phyloP scores from a whole-genome alignment of 345 rosid species.

The Moringa oleifera region DNA sequence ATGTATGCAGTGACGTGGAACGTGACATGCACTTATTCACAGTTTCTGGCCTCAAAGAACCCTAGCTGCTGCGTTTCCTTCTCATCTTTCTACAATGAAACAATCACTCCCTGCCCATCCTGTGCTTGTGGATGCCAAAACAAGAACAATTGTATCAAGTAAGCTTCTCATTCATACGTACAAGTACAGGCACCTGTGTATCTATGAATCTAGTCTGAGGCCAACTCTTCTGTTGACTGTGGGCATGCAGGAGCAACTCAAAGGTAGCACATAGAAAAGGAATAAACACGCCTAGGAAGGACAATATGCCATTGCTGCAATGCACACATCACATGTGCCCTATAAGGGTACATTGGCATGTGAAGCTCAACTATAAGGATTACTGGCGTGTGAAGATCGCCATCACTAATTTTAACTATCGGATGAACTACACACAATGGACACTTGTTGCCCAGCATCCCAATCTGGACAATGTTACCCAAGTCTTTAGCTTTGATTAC shows the following conservation, averaged over 20 bases:
- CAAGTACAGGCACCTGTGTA: no score
- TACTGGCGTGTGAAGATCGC: constrained; percentile 64
- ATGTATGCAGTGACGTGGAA: constrained; percentile 76
- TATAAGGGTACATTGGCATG: constrained; percentile 58
- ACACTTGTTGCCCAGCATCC: constrained; percentile 69
- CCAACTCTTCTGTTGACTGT: no score
- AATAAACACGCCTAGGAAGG: constrained; percentile 50
- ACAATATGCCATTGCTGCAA: constrained; percentile 48
- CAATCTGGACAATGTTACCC: constrained; percentile 50
- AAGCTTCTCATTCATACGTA: constrained; percentile 35
- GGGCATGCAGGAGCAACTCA: constrained; percentile 43
- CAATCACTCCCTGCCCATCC: constrained; percentile 61
- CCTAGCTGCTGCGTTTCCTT: constrained; percentile 82
- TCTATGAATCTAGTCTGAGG: no score
- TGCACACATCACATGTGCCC: constrained; percentile 75
- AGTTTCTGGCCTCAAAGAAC: constrained; percentile 62
- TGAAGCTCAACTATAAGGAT: constrained; percentile 50
- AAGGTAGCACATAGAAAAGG: constrained; percentile 36
- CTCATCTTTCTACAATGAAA: constrained; percentile 74
- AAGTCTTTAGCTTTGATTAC: constrained; percentile 54
- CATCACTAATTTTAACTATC: constrained; percentile 52
- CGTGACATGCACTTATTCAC: constrained; percentile 85
- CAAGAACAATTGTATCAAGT: constrained; percentile 53
- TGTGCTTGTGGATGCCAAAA: constrained; percentile 84
- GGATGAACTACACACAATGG: constrained; percentile 59